Conservation (phyloP, 345 rosid genomes). For the Nasturtium officinale region DNA sequence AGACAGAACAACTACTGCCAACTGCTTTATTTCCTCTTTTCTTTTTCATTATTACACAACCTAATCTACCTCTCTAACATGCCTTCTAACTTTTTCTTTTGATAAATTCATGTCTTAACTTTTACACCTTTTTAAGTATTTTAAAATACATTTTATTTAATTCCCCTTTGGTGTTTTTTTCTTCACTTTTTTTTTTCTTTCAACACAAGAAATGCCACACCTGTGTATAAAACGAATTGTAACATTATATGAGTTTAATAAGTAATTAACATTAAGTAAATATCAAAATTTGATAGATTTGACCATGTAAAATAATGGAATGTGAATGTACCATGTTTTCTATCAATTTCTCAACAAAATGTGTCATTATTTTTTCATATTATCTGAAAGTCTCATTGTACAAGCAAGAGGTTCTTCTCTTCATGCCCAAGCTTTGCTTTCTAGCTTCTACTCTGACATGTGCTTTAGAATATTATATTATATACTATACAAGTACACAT, state of each 20-base stretch:
- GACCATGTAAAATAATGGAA: neutral
- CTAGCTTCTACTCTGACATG: slow-evolving; percentile 48
- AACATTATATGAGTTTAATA: neutral
- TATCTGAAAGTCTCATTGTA: slow-evolving; percentile 33
- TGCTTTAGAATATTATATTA: slow-evolving; percentile 43
- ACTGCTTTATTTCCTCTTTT: slow-evolving; percentile 59
- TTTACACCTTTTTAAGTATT: slow-evolving; percentile 29
- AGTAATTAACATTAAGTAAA: neutral
- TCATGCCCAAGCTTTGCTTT: slow-evolving; percentile 69
- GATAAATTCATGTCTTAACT: slow-evolving; percentile 31
- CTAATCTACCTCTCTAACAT: slow-evolving; percentile 42
- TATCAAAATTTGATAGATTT: neutral
- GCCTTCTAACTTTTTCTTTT: slow-evolving; percentile 15
- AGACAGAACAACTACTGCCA: slow-evolving; percentile 67
- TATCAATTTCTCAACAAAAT: neutral
- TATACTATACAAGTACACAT: slow-evolving; percentile 31
- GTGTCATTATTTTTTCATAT: neutral
- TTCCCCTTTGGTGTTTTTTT: neutral
- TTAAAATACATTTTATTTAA: slow-evolving; percentile 6
- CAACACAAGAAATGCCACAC: neutral
- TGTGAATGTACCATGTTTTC: neutral
- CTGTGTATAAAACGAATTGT: neutral
- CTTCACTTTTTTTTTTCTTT: neutral
- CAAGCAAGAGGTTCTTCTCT: slow-evolving; percentile 74
- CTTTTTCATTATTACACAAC: slow-evolving; percentile 44